A percentile compares a stretch with the other conserved stretches of the same genome.
Evolutionary conservation across 257 asterid species (phyloP).

Genomic region (Handroanthus guayacan): DNA sequence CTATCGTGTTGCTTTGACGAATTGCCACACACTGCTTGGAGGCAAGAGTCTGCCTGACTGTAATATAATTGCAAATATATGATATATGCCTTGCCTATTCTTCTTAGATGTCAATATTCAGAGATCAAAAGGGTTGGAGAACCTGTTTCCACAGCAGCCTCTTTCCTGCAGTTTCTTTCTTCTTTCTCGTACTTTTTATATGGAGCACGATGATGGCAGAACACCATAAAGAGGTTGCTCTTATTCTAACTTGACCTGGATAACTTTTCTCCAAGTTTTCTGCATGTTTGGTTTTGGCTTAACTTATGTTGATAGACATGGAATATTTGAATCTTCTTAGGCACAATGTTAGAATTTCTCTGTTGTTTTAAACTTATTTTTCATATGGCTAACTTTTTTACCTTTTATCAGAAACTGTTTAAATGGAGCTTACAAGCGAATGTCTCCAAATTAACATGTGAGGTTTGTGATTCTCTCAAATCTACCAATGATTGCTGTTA

Average conservation of each 20-base stretch:
- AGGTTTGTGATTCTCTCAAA: constrained; percentile 54
- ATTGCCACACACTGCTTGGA: not conserved
- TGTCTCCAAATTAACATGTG: constrained; percentile 44
- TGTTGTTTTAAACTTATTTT: no score
- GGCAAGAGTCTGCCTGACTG: not conserved
- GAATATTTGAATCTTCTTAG: no score
- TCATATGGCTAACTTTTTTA: not conserved
- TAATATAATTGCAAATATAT: not conserved
- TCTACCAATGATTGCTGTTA: not conserved
- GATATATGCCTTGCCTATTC: not conserved
- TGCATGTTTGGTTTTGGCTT: not conserved
- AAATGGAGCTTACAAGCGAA: constrained; percentile 42
- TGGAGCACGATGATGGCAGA: constrained; percentile 42
- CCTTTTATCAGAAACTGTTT: constrained; percentile 50
- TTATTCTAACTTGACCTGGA: not conserved
- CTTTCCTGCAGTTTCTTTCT: constrained; percentile 50
- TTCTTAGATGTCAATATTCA: constrained; percentile 49
- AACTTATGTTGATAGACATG: no score
- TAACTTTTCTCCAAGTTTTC: not conserved
- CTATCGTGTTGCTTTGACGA: not conserved
- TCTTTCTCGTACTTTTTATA: constrained; percentile 45
- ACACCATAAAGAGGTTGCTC: constrained; percentile 53
- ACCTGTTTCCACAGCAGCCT: constrained; percentile 44
- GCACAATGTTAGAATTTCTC: no score
- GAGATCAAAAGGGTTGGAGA: constrained; percentile 49